These are phyloP conservation scores for Veloporphyrellus conicus DNA, from an alignment of 1,284 basidiomycete genomes.

Conservation along the genomic window DNA sequence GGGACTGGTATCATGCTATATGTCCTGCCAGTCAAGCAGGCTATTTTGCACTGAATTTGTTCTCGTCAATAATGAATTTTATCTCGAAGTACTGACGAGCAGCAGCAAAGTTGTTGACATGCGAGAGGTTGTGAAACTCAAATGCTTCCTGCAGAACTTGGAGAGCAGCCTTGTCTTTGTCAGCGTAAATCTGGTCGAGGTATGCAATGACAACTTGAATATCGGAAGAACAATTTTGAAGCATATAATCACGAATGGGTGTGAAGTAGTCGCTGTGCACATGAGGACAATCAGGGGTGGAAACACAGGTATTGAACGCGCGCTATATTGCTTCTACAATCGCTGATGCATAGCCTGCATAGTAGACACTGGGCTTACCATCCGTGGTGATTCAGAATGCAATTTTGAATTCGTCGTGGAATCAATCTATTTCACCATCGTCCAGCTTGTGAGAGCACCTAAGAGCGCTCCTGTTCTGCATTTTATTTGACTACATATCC, in stretches of 20 bases:
- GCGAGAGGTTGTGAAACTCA: constrained; percentile 52
- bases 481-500: not conserved
- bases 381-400: not conserved
- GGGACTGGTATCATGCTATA: constrained; percentile 37
- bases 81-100: constrained; percentile 34
- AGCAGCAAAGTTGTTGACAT: constrained; percentile 63
- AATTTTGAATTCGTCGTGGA: not conserved
- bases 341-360: constrained; percentile 66
- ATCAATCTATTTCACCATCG: constrained; percentile 61
- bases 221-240: constrained; percentile 68
- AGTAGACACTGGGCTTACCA: constrained; percentile 64
- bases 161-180: constrained; percentile 43
- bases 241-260: constrained; percentile 65
- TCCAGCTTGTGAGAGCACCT: constrained; percentile 62
- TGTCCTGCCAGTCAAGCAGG: constrained; percentile 45
- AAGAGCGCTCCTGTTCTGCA: not conserved
- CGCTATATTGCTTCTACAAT: constrained; percentile 67
- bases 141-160: constrained; percentile 52
- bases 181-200: constrained; percentile 54
- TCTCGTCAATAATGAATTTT: not conserved
- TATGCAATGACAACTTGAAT: constrained; percentile 61
- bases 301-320: not conserved
- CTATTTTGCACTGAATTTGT: constrained; percentile 48
- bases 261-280: constrained; percentile 60
- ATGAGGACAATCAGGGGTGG: not conserved